phyloP scores from a whole-genome alignment of 257 asterid species.

The Ajuga chamaepitys region DNA sequence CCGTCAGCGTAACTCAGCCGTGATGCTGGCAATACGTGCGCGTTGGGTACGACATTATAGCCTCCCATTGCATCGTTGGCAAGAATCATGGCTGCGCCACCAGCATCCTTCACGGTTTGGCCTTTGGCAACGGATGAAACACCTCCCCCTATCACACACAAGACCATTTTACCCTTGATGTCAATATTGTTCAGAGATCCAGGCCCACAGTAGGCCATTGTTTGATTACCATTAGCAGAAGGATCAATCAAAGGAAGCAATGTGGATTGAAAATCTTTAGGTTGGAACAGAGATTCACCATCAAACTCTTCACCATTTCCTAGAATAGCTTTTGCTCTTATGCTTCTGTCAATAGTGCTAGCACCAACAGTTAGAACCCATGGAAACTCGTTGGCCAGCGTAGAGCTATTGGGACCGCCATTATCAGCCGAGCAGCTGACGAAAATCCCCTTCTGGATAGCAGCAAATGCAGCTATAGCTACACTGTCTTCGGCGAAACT shows the following conservation, averaged over 20 bases:
- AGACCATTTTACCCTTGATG: conserved; percentile 32
- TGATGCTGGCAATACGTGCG: conserved; percentile 20
- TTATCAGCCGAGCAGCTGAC: conserved; percentile 38
- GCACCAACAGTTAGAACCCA: conserved; percentile 43
- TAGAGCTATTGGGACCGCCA: conserved; percentile 15
- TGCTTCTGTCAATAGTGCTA: conserved; percentile 30
- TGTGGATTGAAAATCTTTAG: conserved; percentile 5
- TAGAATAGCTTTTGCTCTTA: conserved; percentile 9
- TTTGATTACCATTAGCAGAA: conserved; percentile 16
- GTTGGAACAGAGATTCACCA: conserved; percentile 34
- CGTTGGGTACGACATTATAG: conserved; percentile 24
- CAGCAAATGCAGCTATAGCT: conserved; percentile 34
- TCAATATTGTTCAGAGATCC: conserved; percentile 17
- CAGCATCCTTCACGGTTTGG: conserved; percentile 29
- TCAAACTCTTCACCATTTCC: conserved; percentile 12
- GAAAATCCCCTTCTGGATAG: conserved; percentile 35
- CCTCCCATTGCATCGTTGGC: conserved; percentile 16
- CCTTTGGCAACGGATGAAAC: conserved; percentile 33
- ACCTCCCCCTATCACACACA: conserved; percentile 34
- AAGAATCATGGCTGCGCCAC: conserved; percentile 33
- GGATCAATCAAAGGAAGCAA: conserved; percentile 21
- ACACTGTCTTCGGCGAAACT: conserved; percentile 21
- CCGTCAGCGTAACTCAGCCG: conserved; percentile 23
- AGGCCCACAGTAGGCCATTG: conserved; percentile 18
- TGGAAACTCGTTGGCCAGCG: conserved; percentile 35